A percentile compares a stretch with the other conserved stretches of the same genome.
Evolutionary conservation across 2,329 filamentous ascomycete species (phyloP).

Genomic region (Diplocarpon mali): DNA sequence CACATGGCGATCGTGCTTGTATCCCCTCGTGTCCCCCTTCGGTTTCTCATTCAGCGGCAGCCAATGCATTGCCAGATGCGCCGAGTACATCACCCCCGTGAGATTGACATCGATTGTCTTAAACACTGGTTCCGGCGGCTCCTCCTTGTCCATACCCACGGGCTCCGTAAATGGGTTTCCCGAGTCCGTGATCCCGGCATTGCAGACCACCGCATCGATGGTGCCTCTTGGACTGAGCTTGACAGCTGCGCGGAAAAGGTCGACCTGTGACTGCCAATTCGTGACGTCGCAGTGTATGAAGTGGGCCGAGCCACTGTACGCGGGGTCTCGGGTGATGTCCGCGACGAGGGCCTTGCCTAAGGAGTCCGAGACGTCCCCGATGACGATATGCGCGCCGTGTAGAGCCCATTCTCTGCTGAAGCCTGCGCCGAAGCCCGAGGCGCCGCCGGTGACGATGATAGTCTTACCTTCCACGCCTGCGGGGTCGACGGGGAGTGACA

Average conservation of each 20-base stretch:
- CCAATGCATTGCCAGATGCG: conserved; percentile 51
- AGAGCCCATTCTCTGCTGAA: conserved; percentile 43
- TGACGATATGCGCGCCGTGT: conserved; percentile 46
- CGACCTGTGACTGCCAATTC: conserved; percentile 51
- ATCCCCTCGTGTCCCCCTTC: conserved; percentile 23
- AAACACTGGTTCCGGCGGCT: conserved; percentile 39
- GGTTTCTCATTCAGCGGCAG: conserved; percentile 39
- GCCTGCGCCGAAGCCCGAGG: conserved; percentile 47
- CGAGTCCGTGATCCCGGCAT: conserved; percentile 48
- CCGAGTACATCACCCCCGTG: conserved; percentile 52
- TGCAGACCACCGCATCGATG: conserved; percentile 54
- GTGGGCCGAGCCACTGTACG: conserved; percentile 35
- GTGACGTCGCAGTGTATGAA: conserved; percentile 55
- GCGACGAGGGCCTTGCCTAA: conserved; percentile 44
- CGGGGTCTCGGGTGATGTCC: conserved; percentile 34
- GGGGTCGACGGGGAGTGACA: conserved; percentile 33
- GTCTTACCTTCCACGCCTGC: conserved; percentile 41
- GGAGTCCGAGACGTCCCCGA: conserved; percentile 49
- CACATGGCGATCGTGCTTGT: conserved; percentile 44
- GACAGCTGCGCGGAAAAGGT: conserved; percentile 48
- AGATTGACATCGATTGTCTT: conserved; percentile 50
- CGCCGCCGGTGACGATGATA: conserved; percentile 53
- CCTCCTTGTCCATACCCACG: conserved; percentile 31
- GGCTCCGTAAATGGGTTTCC: conserved; percentile 34
- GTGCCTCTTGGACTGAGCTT: conserved; percentile 41